These are phyloP conservation scores for Talaromyces wortmannii DNA, from an alignment of 495 filamentous ascomycete genomes.

Conservation along the genomic window DNA sequence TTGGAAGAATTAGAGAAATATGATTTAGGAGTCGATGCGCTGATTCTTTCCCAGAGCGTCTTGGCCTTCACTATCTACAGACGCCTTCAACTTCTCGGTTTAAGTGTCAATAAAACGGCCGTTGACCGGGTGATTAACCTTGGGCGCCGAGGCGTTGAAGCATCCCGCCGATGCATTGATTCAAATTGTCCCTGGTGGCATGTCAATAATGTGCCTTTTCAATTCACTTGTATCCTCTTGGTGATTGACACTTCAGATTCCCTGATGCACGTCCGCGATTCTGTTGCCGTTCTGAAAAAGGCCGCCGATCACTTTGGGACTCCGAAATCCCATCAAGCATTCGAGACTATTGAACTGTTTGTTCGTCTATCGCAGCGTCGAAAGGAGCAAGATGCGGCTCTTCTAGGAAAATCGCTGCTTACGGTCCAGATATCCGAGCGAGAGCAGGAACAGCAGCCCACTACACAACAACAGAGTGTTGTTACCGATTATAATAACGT, in stretches of 20 bases:
- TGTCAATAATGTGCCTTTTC: constrained; percentile 30
- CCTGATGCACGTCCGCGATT: constrained; percentile 16
- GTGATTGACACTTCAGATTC: constrained; percentile 23
- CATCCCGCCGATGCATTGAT: not conserved
- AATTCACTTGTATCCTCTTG: constrained; percentile 29
- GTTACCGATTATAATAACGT: not conserved
- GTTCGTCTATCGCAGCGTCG: not conserved
- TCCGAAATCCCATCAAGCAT: not conserved
- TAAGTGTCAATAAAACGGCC: not conserved
- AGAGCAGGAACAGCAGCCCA: not conserved
- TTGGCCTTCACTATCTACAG: constrained; percentile 10
- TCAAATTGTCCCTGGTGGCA: constrained; percentile 28
- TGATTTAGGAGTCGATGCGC: not conserved
- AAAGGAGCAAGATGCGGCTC: not conserved
- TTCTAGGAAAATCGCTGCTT: not conserved
- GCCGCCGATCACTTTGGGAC: constrained; percentile 16
- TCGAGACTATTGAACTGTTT: not conserved
- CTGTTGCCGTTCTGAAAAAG: constrained; percentile 20
- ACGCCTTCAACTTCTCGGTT: constrained; percentile 4
- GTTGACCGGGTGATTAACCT: not conserved
- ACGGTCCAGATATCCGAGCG: not conserved
- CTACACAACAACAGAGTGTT: not conserved
- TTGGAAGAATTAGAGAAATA: constrained; percentile 2
- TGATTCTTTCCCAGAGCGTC: constrained; percentile 4
- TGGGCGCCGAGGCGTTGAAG: not conserved